Percentiles rank a stretch among this genome's conserved stretches.
Conservation (phyloP, 371 early-diverging fungal genomes). For the Conidiobolus incongruus region DNA sequence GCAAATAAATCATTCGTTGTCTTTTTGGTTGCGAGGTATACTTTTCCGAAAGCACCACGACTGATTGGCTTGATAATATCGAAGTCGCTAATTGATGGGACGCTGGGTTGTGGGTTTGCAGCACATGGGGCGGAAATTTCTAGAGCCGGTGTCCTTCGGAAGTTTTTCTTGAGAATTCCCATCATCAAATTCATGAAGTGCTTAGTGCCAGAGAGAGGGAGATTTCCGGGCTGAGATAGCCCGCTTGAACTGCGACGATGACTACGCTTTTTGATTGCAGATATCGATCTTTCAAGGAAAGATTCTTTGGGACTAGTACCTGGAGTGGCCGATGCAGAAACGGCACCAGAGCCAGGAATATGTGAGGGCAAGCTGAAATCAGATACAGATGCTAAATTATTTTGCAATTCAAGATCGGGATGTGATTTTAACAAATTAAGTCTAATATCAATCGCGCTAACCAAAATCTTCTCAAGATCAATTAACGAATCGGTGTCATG, state of each 20-base stretch:
- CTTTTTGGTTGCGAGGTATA: slow-evolving; percentile 61
- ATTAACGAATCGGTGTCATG: no score
- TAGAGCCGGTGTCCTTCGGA: no score
- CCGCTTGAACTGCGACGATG: neutral
- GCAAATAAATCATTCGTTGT: slow-evolving; percentile 75
- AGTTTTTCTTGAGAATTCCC: neutral
- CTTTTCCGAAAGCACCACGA: slow-evolving; percentile 68
- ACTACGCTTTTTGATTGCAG: neutral
- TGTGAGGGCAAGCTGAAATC: neutral
- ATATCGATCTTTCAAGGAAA: slow-evolving; percentile 3
- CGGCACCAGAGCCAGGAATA: no score
- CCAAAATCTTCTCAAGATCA: no score
- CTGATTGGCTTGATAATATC: slow-evolving; percentile 69
- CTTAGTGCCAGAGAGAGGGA: neutral
- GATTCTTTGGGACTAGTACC: slow-evolving; percentile 2
- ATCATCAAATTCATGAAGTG: neutral
- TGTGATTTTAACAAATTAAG: no score
- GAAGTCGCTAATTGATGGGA: slow-evolving; percentile 68
- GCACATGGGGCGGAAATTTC: neutral
- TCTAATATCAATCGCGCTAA: no score
- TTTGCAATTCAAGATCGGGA: neutral
- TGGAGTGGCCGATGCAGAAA: neutral
- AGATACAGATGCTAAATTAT: neutral
- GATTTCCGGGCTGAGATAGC: neutral
- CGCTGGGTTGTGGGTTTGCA: slow-evolving; percentile 3